Conservation (phyloP, 2,329 filamentous ascomycete species). For the Ceratocystis lukuohia region DNA sequence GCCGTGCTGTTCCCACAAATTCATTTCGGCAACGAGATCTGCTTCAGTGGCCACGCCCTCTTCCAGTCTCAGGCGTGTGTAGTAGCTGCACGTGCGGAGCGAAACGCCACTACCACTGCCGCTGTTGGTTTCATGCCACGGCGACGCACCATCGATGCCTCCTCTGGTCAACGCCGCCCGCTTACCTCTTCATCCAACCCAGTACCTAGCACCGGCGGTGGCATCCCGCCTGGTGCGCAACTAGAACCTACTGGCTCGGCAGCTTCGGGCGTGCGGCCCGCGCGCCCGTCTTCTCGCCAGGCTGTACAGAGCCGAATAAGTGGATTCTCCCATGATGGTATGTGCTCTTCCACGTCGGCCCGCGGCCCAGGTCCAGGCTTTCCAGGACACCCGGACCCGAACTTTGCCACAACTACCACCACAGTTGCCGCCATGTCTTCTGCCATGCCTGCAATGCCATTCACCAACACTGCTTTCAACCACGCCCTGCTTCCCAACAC, state of each 20-base stretch:
- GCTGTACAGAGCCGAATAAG: constrained; percentile 14
- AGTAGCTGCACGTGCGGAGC: constrained; percentile 16
- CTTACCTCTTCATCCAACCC: neutral
- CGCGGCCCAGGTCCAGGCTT: constrained; percentile 5
- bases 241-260: constrained; percentile 14
- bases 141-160: constrained; percentile 12
- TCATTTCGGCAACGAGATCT: constrained; percentile 17
- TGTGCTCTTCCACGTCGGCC: constrained; percentile 13
- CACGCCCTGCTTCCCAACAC: neutral
- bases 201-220: neutral
- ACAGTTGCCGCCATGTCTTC: neutral
- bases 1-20: constrained; percentile 18
- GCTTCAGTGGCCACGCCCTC: constrained; percentile 19
- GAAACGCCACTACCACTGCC: constrained; percentile 8
- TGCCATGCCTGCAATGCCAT: neutral
- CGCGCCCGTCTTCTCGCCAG: constrained; percentile 17
- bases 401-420: constrained; percentile 7
- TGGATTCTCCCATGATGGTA: constrained; percentile 12
- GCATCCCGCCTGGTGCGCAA: constrained; percentile 4
- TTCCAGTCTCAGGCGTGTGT: constrained; percentile 17
- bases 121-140: constrained; percentile 10
- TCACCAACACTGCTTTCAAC: neutral
- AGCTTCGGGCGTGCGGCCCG: constrained; percentile 14
- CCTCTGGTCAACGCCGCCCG: neutral
- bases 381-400: constrained; percentile 4